Percentiles rank a stretch among this genome's conserved stretches.
These are phyloP conservation scores for Triticum turgidum DNA, from an alignment of 176 grass and related monocot genomes.

Conservation along the genomic window DNA sequence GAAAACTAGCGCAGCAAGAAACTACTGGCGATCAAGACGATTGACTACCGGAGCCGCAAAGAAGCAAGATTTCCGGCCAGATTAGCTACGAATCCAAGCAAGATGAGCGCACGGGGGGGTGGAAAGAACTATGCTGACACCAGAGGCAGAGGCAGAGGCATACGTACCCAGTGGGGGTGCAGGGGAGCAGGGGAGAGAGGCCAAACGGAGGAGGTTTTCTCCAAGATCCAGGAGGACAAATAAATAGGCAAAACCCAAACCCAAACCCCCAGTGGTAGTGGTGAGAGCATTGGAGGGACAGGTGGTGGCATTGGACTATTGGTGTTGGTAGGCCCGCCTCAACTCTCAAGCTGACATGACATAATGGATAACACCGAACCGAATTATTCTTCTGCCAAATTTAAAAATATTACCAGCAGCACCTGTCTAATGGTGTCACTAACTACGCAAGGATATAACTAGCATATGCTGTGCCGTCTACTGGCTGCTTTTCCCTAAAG, in stretches of 20 bases:
- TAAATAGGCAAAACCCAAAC: conserved; percentile 33
- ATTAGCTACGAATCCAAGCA: conserved; percentile 13
- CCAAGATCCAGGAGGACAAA: conserved; percentile 24
- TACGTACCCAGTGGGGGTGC: conserved; percentile 19
- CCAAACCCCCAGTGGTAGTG: background rate
- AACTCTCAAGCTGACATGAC: background rate
- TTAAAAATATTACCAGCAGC: too few relatives aligned
- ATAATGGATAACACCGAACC: conserved; percentile 20
- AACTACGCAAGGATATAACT: conserved; percentile 19
- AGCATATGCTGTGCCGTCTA: conserved; percentile 17
- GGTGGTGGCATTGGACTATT: background rate
- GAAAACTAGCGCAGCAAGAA: background rate
- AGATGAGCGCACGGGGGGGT: background rate
- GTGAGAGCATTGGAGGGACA: background rate
- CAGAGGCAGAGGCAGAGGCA: background rate
- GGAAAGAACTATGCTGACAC: background rate
- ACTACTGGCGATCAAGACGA: background rate
- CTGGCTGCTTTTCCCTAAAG: background rate
- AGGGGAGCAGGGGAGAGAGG: background rate
- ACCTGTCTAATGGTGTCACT: background rate
- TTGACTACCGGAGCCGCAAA: too few relatives aligned
- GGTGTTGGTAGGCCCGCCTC: conserved; percentile 17
- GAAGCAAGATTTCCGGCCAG: background rate
- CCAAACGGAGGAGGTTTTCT: conserved; percentile 26
- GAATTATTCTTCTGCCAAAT: background rate